These are phyloP conservation scores for Penicillium concentricum DNA, from an alignment of 2,329 filamentous ascomycete genomes.

Conservation along the genomic window DNA sequence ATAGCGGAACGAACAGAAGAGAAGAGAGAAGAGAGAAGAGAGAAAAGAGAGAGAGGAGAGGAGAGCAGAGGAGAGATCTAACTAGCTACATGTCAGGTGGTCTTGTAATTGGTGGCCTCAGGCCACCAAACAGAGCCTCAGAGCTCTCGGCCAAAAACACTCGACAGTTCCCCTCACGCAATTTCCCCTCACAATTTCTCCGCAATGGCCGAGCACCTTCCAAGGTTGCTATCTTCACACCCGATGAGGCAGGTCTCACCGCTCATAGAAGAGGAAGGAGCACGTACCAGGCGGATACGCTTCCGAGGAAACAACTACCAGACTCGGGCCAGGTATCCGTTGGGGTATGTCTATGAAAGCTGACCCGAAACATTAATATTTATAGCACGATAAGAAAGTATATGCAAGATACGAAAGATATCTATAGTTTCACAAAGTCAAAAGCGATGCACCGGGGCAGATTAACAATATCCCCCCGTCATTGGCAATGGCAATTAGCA, in stretches of 20 bases:
- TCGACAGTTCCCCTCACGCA: neutral
- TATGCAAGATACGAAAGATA: neutral
- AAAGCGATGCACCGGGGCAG: neutral
- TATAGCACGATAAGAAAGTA: slow-evolving; percentile 4
- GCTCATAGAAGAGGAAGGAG: neutral
- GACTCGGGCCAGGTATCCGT: neutral
- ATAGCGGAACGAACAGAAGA: too few relatives aligned
- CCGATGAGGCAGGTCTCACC: neutral
- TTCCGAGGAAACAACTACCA: neutral
- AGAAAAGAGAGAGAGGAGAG: too few relatives aligned
- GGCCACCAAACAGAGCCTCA: too few relatives aligned
- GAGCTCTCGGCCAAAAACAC: neutral
- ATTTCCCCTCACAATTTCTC: too few relatives aligned
- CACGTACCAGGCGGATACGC: neutral
- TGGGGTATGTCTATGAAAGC: neutral
- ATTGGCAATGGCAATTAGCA: neutral
- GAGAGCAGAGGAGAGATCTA: too few relatives aligned
- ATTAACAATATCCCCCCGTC: neutral
- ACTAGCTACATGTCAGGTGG: too few relatives aligned
- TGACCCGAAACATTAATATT: slow-evolving; percentile 2
- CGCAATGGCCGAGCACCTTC: neutral
- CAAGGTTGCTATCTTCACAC: neutral
- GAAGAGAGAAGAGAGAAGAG: too few relatives aligned
- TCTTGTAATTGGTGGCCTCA: too few relatives aligned
- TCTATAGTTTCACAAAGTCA: slow-evolving; percentile 5